Conservation (phyloP, 805 yeast species). For the Kazachstania psychrophila region DNA sequence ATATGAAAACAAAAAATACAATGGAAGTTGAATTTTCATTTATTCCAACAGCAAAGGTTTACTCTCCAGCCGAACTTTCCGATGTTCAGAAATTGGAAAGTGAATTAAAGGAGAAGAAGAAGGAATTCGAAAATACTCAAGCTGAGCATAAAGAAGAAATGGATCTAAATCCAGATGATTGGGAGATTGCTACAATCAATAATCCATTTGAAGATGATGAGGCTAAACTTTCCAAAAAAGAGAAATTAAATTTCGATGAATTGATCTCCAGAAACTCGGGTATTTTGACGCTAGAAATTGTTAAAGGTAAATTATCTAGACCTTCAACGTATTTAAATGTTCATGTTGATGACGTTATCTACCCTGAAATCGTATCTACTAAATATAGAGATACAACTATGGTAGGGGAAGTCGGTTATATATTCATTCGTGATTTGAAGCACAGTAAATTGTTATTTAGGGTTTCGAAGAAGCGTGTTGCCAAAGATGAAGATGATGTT, state of each 20-base stretch:
- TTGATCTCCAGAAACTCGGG: conserved; percentile 50
- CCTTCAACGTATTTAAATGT: conserved; percentile 47
- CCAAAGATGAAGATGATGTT: conserved; percentile 40
- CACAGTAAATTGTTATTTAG: conserved; percentile 51
- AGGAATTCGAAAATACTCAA: conserved; percentile 37
- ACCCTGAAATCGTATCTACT: conserved; percentile 48
- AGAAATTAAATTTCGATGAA: conserved; percentile 42
- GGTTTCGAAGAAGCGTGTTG: conserved; percentile 43
- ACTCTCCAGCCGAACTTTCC: conserved; percentile 46
- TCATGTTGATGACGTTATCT: conserved; percentile 54
- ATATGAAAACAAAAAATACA: conserved; percentile 41
- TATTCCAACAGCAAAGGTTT: conserved; percentile 56
- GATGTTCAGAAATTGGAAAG: conserved; percentile 38
- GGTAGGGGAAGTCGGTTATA: conserved; percentile 42
- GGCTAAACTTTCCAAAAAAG: conserved; percentile 29
- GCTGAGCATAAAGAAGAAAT: conserved; percentile 41
- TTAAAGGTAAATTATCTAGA: conserved; percentile 40
- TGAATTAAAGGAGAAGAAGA: conserved; percentile 31
- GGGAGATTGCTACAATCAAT: conserved; percentile 50
- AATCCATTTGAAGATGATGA: conserved; percentile 34
- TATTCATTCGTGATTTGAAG: conserved; percentile 61
- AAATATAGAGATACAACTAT: conserved; percentile 40
- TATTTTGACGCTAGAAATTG: conserved; percentile 45
- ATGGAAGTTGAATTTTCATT: conserved; percentile 51
- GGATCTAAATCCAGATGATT: conserved; percentile 50